These are phyloP conservation scores for Eragrostis tef DNA, from an alignment of 202 grass and related monocot genomes.

Conservation along the genomic window DNA sequence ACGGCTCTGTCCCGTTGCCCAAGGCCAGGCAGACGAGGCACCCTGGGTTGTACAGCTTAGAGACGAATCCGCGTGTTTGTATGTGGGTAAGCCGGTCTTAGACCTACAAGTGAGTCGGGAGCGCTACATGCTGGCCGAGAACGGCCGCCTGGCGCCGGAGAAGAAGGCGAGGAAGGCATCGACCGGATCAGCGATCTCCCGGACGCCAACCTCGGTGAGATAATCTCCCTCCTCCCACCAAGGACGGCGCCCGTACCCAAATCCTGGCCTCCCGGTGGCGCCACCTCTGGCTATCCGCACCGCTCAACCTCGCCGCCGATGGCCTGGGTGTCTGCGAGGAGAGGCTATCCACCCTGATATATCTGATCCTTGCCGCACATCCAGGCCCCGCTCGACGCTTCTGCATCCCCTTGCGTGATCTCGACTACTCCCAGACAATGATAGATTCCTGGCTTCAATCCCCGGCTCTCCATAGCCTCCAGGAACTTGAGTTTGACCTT, in stretches of 20 bases:
- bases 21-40: too few species aligned
- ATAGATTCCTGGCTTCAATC: slow-evolving; percentile 15
- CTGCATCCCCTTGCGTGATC: too few species aligned
- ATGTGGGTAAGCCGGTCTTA: too few species aligned
- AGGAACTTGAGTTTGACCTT: neutral
- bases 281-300: slow-evolving; percentile 31
- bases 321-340: too few species aligned
- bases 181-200: slow-evolving; percentile 50
- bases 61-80: too few species aligned
- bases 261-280: slow-evolving; percentile 51
- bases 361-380: neutral
- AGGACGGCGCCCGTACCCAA: slow-evolving; percentile 17
- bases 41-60: too few species aligned
- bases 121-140: neutral
- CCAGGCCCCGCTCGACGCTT: neutral
- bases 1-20: too few species aligned
- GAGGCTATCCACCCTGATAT: too few species aligned
- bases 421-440: too few species aligned
- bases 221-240: slow-evolving; percentile 54
- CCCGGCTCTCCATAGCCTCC: neutral
- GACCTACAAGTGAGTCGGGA: too few species aligned
- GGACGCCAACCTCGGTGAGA: slow-evolving; percentile 16
- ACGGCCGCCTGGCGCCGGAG: neutral
- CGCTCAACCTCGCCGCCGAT: slow-evolving; percentile 43
- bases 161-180: neutral